These are phyloP conservation scores for Anisodus tanguticus DNA, from an alignment of 257 asterid species.

Conservation along the genomic window DNA sequence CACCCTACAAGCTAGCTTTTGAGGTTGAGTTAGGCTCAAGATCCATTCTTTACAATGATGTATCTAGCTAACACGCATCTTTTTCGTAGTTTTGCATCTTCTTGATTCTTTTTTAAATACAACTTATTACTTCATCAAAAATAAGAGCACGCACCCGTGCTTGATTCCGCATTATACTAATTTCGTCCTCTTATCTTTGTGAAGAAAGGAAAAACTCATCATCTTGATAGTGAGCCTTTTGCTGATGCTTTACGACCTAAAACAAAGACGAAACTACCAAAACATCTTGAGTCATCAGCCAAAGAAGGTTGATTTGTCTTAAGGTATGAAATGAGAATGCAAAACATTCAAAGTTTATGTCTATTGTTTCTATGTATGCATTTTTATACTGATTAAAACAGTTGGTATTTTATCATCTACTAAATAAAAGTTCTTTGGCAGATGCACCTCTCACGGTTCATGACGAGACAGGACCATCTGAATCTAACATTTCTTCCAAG, in stretches of 20 bases:
- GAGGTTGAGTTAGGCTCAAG: no score
- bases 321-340: slow-evolving; percentile 56
- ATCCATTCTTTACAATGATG: no score
- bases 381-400: neutral
- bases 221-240: slow-evolving; percentile 79
- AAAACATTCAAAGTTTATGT: neutral
- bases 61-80: no score
- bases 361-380: neutral
- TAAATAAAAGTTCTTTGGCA: neutral
- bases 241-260: slow-evolving; percentile 86
- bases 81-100: neutral
- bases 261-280: slow-evolving; percentile 74
- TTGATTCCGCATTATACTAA: neutral
- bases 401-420: neutral
- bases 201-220: slow-evolving; percentile 89
- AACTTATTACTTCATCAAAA: neutral
- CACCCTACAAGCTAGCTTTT: no score
- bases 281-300: slow-evolving; percentile 63
- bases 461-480: neutral
- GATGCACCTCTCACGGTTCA: neutral
- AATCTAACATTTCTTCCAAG: neutral
- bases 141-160: neutral
- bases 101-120: neutral
- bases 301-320: slow-evolving; percentile 74
- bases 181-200: slow-evolving; percentile 25